Percentiles rank a stretch among this genome's conserved stretches.
phyloP scores from a whole-genome alignment of 1,284 basidiomycete species.

The Leccinum angustisporum region DNA sequence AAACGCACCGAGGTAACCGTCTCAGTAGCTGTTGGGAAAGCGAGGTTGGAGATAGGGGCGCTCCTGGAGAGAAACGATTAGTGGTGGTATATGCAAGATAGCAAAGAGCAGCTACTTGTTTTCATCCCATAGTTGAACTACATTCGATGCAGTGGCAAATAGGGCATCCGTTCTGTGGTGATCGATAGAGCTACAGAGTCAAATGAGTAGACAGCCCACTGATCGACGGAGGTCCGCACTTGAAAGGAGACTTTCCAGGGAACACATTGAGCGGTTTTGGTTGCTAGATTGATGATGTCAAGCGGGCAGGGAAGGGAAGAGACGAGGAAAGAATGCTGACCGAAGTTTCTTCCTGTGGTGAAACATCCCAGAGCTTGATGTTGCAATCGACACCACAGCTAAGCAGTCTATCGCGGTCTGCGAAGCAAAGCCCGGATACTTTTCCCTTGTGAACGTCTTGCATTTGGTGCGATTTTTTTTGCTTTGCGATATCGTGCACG shows the following conservation, averaged over 20 bases:
- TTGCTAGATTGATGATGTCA: conserved; percentile 29
- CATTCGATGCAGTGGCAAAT: conserved; percentile 93
- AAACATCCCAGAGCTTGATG: conserved; percentile 85
- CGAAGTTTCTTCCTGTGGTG: conserved; percentile 23
- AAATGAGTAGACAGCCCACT: conserved; percentile 6
- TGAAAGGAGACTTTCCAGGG: conserved; percentile 84
- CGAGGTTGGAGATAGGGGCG: conserved; percentile 77
- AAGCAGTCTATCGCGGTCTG: conserved; percentile 68
- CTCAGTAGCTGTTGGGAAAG: conserved; percentile 82
- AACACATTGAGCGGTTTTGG: conserved; percentile 72
- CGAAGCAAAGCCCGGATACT: conserved; percentile 83
- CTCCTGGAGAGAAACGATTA: conserved; percentile 43
- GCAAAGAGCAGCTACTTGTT: conserved; percentile 57
- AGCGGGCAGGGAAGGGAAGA: not conserved
- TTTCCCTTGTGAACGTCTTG: conserved; percentile 90
- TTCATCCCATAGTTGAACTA: conserved; percentile 98
- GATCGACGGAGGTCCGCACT: conserved; percentile 40
- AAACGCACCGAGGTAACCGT: conserved; percentile 88
- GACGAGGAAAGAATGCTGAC: conserved; percentile 13
- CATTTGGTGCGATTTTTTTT: conserved; percentile 67
- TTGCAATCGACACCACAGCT: conserved; percentile 92
- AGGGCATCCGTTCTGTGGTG: conserved; percentile 86
- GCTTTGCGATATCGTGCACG: conserved; percentile 80
- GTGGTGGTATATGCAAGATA: not conserved
- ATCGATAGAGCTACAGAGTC: conserved; percentile 74